These are phyloP conservation scores for Triadica sebifera DNA, from an alignment of 345 rosid species.

Conservation along the genomic window DNA sequence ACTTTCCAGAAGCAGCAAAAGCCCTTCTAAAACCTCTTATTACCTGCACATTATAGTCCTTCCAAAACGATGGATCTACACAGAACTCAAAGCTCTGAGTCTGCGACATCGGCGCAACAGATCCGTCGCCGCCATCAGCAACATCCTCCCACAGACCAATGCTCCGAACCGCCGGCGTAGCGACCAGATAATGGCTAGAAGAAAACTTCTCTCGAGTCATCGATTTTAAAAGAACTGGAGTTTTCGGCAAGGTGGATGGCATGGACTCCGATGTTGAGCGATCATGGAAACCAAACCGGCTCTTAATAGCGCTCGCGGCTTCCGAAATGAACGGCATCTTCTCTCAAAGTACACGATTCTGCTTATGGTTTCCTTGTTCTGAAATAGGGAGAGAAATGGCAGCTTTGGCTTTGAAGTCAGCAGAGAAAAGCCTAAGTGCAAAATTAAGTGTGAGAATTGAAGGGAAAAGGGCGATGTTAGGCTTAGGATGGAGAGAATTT, in stretches of 20 bases:
- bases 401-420: not conserved
- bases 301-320: slow-evolving; percentile 75
- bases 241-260: slow-evolving; percentile 20
- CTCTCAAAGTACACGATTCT: too few species aligned
- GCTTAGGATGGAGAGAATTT: not conserved
- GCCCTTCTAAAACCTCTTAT: not conserved
- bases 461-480: not conserved
- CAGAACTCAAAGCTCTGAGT: slow-evolving; percentile 59
- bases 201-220: slow-evolving; percentile 34
- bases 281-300: slow-evolving; percentile 80
- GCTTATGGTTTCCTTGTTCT: too few species aligned
- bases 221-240: slow-evolving; percentile 54
- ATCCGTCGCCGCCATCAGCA: slow-evolving; percentile 22
- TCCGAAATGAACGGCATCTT: slow-evolving; percentile 79
- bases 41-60: slow-evolving; percentile 94
- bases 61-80: slow-evolving; percentile 95
- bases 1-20: not conserved
- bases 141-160: slow-evolving; percentile 43
- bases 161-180: slow-evolving; percentile 39
- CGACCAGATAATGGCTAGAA: slow-evolving; percentile 23
- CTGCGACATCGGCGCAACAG: slow-evolving; percentile 26
- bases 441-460: not conserved
- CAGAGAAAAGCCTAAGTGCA: not conserved
- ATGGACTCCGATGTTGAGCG: slow-evolving; percentile 47
- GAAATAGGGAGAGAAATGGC: not conserved